Evolutionary conservation across 2,329 filamentous ascomycete species (phyloP).

Genomic region (Cadophora malorum): DNA sequence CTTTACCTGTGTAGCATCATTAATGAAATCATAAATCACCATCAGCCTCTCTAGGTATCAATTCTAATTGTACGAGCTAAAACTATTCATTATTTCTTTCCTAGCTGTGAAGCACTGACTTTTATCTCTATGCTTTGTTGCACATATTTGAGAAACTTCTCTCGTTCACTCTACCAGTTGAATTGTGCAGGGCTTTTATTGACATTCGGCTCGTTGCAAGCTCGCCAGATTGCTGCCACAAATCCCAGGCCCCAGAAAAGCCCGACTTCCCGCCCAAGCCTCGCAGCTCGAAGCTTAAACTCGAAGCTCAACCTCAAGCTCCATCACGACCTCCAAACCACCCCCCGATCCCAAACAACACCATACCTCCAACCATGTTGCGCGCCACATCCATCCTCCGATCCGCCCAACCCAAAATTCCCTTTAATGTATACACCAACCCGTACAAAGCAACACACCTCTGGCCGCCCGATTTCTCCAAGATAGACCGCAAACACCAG

Average conservation of each 20-base stretch:
- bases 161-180: no score
- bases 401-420: conserved; percentile 45
- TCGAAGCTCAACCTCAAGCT: neutral
- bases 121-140: no score
- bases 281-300: neutral
- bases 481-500: conserved; percentile 73
- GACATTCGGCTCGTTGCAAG: no score
- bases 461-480: conserved; percentile 80
- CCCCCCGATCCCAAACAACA: neutral
- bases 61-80: no score
- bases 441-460: conserved; percentile 71
- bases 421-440: conserved; percentile 52
- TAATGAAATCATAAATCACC: no score
- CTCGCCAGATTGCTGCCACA: no score
- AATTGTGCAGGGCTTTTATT: no score
- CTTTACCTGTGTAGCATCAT: no score
- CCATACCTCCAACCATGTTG: conserved; percentile 48
- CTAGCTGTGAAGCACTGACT: no score
- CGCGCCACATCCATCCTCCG: conserved; percentile 52
- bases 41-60: no score
- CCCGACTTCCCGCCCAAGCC: neutral
- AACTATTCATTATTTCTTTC: no score
- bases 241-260: neutral
- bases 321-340: neutral
- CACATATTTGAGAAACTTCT: no score